Conservation (phyloP, 768 basidiomycete species). For the Pisolithus microcarpus region DNA sequence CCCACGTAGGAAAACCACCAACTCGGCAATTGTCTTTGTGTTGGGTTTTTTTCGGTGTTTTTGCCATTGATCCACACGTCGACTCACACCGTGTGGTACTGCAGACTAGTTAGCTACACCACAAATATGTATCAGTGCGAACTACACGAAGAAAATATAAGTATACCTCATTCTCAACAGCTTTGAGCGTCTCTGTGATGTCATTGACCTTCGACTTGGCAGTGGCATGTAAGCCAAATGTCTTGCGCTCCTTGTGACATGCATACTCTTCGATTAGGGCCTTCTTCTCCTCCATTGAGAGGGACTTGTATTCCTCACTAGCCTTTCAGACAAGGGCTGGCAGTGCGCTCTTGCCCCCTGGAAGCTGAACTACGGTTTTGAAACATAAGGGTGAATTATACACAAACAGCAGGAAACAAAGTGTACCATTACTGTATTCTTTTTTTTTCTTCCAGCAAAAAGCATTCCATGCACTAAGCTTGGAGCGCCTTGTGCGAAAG, state of each 20-base stretch:
- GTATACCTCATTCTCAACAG: slow-evolving; percentile 1
- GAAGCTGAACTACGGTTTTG: no score
- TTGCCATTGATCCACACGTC: no score
- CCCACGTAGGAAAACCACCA: no score
- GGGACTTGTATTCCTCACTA: neutral
- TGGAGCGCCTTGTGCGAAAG: no score
- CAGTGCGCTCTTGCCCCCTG: no score
- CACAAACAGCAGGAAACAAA: no score
- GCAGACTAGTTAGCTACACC: slow-evolving; percentile 1
- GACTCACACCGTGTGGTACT: neutral
- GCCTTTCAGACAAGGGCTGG: no score
- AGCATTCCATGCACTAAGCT: no score
- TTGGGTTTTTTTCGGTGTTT: no score
- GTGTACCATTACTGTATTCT: neutral
- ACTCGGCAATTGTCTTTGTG: no score
- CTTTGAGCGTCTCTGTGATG: slow-evolving; percentile 5
- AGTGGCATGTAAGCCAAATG: neutral
- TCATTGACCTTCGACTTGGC: slow-evolving; percentile 7
- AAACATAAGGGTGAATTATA: no score
- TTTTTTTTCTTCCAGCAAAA: slow-evolving; percentile 8
- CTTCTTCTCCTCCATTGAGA: neutral
- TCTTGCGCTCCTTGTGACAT: neutral
- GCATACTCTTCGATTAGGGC: neutral
- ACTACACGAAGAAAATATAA: neutral
- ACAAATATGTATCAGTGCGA: neutral